phyloP scores from a whole-genome alignment of 352 stramenopile genomes.

The Pythium sp. region DNA sequence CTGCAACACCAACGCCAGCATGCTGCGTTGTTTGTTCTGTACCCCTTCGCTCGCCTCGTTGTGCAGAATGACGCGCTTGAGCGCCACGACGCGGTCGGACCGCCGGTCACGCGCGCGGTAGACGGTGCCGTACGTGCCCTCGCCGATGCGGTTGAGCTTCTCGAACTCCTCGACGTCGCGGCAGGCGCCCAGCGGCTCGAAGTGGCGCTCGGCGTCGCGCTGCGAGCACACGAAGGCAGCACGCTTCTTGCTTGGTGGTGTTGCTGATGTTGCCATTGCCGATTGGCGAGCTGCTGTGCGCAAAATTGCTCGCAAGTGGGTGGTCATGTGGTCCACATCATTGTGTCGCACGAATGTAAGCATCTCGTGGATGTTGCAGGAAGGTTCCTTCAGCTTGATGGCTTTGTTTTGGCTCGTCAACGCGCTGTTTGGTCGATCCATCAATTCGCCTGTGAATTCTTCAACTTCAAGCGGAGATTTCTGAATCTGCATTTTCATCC shows the following conservation, averaged over 20 bases:
- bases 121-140: slow-evolving; percentile 88
- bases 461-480: too few species aligned
- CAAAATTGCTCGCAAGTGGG: background rate
- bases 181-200: slow-evolving; percentile 46
- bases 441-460: too few species aligned
- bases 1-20: background rate
- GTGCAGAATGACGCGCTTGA: slow-evolving; percentile 92
- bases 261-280: background rate
- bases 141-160: slow-evolving; percentile 80
- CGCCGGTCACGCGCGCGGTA: slow-evolving; percentile 80
- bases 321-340: background rate
- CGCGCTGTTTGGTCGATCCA: too few species aligned
- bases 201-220: slow-evolving; percentile 27
- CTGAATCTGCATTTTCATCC: too few species aligned
- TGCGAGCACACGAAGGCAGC: slow-evolving; percentile 3
- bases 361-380: background rate
- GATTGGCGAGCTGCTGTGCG: background rate
- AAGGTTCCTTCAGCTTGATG: background rate
- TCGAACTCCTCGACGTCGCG: slow-evolving; percentile 65
- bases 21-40: slow-evolving; percentile 10
- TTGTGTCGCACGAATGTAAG: background rate
- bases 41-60: slow-evolving; percentile 90
- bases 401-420: background rate
- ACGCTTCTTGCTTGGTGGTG: background rate
- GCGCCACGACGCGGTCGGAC: slow-evolving; percentile 72